Evolutionary conservation across 257 asterid species (phyloP).

Genomic region (Henckelia pumila): DNA sequence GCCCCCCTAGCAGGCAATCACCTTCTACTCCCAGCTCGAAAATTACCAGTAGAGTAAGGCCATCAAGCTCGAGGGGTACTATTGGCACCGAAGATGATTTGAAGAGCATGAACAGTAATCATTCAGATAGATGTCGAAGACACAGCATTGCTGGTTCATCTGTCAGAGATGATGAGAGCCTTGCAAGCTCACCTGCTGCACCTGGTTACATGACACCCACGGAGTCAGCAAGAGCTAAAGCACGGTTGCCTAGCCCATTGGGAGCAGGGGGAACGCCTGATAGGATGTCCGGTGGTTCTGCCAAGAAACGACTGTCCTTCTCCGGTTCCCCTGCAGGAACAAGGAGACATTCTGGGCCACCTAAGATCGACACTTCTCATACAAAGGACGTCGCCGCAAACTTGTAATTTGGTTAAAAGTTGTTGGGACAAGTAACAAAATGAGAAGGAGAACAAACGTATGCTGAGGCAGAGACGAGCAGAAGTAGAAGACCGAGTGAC

Average conservation of each 20-base stretch:
- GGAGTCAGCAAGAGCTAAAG: constrained; percentile 60
- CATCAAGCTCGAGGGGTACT: constrained; percentile 40
- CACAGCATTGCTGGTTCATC: constrained; percentile 66
- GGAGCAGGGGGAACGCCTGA: constrained; percentile 37
- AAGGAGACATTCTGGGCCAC: constrained; percentile 60
- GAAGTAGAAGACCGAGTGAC: constrained; percentile 43
- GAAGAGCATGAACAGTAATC: constrained; percentile 56
- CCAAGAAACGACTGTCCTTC: constrained; percentile 65
- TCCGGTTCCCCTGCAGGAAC: constrained; percentile 49
- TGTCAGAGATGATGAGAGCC: constrained; percentile 77
- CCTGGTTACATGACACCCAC: constrained; percentile 75
- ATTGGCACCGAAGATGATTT: constrained; percentile 54
- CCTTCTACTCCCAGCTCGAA: constrained; percentile 65
- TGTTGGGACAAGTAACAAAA: not conserved
- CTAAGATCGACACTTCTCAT: constrained; percentile 36
- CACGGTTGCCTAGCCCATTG: constrained; percentile 50
- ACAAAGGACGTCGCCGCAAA: constrained; percentile 27
- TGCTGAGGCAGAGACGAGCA: constrained; percentile 48
- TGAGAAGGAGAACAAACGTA: constrained; percentile 27
- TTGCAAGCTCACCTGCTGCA: constrained; percentile 51
- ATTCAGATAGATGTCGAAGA: constrained; percentile 59
- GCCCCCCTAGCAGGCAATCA: constrained; percentile 51
- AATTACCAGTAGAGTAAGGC: constrained; percentile 31
- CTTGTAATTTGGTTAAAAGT: constrained; percentile 9
- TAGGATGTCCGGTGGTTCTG: constrained; percentile 37